These are phyloP conservation scores for Trichoderma sp. DNA, from an alignment of 2,329 filamentous ascomycete genomes.

Conservation along the genomic window DNA sequence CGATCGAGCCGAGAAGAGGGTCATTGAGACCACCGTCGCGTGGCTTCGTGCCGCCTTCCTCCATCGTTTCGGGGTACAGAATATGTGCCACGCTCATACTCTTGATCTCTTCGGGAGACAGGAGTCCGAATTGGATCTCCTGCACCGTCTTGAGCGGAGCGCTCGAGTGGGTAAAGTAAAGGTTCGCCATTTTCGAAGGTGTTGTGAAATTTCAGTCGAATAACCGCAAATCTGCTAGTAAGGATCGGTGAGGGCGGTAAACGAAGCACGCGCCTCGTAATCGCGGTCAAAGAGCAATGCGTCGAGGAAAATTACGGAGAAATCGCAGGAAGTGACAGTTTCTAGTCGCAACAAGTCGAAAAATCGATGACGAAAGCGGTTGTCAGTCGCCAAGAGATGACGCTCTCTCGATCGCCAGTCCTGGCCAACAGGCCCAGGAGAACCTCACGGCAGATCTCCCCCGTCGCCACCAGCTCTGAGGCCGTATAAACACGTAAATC, in stretches of 20 bases:
- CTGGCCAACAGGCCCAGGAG: constrained; percentile 52
- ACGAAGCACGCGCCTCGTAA: constrained; percentile 27
- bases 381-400: constrained; percentile 43
- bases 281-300: constrained; percentile 25
- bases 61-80: constrained; percentile 99
- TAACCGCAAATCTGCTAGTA: constrained; percentile 11
- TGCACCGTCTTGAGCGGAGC: constrained; percentile 96
- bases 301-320: constrained; percentile 28
- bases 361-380: constrained; percentile 39
- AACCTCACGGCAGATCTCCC: constrained; percentile 48
- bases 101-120: constrained; percentile 98
- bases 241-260: constrained; percentile 28
- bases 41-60: constrained; percentile 88
- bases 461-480: constrained; percentile 48
- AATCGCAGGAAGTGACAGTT: constrained; percentile 32
- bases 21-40: constrained; percentile 93
- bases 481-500: constrained; percentile 42
- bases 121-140: constrained; percentile 98
- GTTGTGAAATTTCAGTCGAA: constrained; percentile 24
- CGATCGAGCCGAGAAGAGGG: constrained; percentile 92
- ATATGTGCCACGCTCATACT: constrained; percentile 97
- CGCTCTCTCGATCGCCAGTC: constrained; percentile 46
- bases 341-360: constrained; percentile 32
- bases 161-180: constrained; percentile 87
- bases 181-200: constrained; percentile 77